These are phyloP conservation scores for Fulvia fulva DNA, from an alignment of 2,329 filamentous ascomycete genomes.

Conservation along the genomic window DNA sequence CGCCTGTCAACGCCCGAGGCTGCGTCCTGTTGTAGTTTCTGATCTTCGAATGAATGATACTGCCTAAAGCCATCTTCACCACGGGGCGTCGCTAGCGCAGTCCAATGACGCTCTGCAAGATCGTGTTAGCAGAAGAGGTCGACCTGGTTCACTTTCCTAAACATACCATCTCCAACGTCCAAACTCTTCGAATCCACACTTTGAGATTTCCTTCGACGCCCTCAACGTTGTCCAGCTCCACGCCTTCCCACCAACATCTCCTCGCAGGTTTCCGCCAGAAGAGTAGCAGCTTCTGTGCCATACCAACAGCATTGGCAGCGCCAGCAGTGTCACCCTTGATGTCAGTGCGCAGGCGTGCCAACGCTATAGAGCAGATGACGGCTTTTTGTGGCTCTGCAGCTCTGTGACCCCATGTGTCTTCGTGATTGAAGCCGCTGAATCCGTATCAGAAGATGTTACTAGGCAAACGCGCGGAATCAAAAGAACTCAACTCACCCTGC, in stretches of 20 bases:
- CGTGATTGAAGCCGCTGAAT: conserved; percentile 85
- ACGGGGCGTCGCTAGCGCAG: conserved; percentile 20
- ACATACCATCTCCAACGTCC: conserved; percentile 90
- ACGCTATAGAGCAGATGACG: conserved; percentile 91
- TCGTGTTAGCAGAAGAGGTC: neutral
- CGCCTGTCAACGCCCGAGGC: neutral
- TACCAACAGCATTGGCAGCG: conserved; percentile 77
- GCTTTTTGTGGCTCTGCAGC: conserved; percentile 98
- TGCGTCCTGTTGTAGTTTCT: neutral
- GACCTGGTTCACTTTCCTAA: neutral
- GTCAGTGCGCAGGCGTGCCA: conserved; percentile 88
- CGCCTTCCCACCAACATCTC: conserved; percentile 98
- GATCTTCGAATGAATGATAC: no score
- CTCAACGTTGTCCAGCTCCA: conserved; percentile 83
- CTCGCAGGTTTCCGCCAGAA: conserved; percentile 98
- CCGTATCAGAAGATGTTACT: neutral
- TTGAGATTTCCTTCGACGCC: conserved; percentile 90
- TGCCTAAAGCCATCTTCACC: neutral
- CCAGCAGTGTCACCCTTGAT: conserved; percentile 63
- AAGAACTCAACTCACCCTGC: conserved; percentile 67
- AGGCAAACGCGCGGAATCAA: neutral
- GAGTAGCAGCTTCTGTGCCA: conserved; percentile 95
- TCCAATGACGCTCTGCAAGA: conserved; percentile 30
- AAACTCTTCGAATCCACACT: conserved; percentile 96
- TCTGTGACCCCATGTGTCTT: conserved; percentile 92